These are phyloP conservation scores for Kluyveromyces sp. DNA, from an alignment of 1,139 yeast genomes.

Conservation along the genomic window DNA sequence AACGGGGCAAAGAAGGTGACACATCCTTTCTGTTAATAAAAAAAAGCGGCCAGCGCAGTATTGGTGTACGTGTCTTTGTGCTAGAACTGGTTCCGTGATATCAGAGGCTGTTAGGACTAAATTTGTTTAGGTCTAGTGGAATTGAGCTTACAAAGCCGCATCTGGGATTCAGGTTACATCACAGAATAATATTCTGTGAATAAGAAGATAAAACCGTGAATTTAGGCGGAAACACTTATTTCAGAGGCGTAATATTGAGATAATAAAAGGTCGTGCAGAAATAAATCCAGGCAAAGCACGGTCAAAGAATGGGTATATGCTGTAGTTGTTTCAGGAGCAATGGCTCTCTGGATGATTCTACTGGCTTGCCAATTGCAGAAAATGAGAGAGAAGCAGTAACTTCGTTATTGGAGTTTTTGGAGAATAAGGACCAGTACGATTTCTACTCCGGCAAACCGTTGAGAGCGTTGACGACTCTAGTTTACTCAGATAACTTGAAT, in stretches of 20 bases:
- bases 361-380: constrained; percentile 88
- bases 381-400: constrained; percentile 96
- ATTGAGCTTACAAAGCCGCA: too few species aligned
- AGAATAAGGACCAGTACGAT: constrained; percentile 60
- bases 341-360: constrained; percentile 41
- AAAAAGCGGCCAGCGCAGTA: neutral
- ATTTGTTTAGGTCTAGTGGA: neutral
- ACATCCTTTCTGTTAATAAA: neutral
- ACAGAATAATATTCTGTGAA: neutral
- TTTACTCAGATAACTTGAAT: constrained; percentile 89
- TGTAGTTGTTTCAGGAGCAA: constrained; percentile 46
- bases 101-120: neutral
- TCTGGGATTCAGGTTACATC: neutral
- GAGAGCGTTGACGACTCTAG: constrained; percentile 84
- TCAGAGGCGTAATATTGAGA: neutral
- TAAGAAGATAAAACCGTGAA: neutral
- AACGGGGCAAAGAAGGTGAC: neutral
- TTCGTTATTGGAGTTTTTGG: constrained; percentile 78
- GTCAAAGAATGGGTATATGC: constrained; percentile 51
- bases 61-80: neutral
- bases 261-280: neutral
- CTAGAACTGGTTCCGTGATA: neutral
- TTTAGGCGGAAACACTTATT: neutral
- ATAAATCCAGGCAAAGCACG: neutral
- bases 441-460: constrained; percentile 88